Base-by-base conservation (phyloP, 2,329 filamentous ascomycete species). In the Gliomastix tumulicola region DNA sequence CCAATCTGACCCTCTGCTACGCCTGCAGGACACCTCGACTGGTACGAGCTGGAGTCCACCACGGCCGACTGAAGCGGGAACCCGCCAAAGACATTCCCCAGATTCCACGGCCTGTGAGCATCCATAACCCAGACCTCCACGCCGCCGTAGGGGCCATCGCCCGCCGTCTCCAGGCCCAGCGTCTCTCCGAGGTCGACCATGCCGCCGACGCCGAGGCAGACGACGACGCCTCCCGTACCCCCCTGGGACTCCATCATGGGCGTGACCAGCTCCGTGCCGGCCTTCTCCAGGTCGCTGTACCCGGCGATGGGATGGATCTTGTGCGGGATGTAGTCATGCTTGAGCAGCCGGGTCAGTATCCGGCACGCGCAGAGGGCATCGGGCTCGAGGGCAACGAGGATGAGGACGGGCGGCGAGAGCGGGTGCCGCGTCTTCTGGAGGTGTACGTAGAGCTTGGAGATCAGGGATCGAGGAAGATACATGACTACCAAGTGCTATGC, bases 51-150 rank as follows among this genome's bases (percentile, higher is more conserved):
- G 6, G 68, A 62, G 19, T 60, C 63, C 17, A 71, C 69, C 25
- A 67, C 59, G 10, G 65, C 58, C 17, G 75, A 65, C 45, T 75
- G 71, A 5, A 73, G 57, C 2, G 76, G 70, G 42, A 77, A 76
- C 4, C 85, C 84, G 11, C 84, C 88, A 65, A 97, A 97, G 12
- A 97, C 79, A 57, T 98, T 98, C 44, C 79, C 80, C 53, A 98
- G 57, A 56, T 98, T 97, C 88, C 90, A 97, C 12, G 92, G 92
- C 41, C 92, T 74, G 59, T 92, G 77, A 20, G 90, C 79, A 62
- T 98, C 92, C 41, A 97, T 72, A 10, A 97, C 75, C 92, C 92
- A 98, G 21, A 96, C 84, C 56, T 96, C 88, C 2, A 97, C 86
- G n/a, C 85, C 85, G 25, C 82, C 79, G 62, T 86, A 83, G 35